Percentiles rank a stretch among this genome's conserved stretches.
Conservation (phyloP, 441 rosid genomes). For the Erysimum cheiri region DNA sequence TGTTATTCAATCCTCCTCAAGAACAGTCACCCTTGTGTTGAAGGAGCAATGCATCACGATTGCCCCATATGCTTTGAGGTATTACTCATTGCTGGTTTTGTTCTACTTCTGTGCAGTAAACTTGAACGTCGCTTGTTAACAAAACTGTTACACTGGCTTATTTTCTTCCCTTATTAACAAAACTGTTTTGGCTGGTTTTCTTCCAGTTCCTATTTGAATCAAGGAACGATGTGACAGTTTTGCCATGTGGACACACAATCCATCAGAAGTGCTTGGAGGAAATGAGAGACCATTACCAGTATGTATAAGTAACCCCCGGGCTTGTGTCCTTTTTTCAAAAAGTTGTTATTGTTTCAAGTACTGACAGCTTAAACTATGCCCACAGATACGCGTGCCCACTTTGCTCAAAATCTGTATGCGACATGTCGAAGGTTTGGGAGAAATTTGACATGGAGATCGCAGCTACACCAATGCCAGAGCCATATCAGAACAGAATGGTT, state of each 20-base stretch:
- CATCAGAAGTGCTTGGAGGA: constrained; percentile 80
- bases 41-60: constrained; percentile 96
- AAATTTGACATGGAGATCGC: constrained; percentile 76
- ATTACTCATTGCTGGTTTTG: not conserved
- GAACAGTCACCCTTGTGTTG: constrained; percentile 83
- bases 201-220: constrained; percentile 84
- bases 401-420: constrained; percentile 86
- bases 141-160: not conserved
- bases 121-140: not conserved
- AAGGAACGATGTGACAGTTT: constrained; percentile 59
- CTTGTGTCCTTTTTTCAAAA: not conserved
- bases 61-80: constrained; percentile 98
- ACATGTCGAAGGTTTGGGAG: constrained; percentile 96
- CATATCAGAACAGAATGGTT: constrained; percentile 65
- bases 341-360: not conserved
- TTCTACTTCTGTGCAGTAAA: not conserved
- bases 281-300: constrained; percentile 84
- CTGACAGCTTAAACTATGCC: not conserved
- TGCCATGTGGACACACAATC: constrained; percentile 91
- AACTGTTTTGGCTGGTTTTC: constrained; percentile 15
- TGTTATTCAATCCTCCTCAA: constrained; percentile 74
- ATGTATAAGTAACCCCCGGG: constrained; percentile 34
- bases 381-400: constrained; percentile 88
- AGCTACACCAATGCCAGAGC: constrained; percentile 81
- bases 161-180: not conserved